Conservation (phyloP, 352 stramenopile genomes). For the Pythium scleroteichum region DNA sequence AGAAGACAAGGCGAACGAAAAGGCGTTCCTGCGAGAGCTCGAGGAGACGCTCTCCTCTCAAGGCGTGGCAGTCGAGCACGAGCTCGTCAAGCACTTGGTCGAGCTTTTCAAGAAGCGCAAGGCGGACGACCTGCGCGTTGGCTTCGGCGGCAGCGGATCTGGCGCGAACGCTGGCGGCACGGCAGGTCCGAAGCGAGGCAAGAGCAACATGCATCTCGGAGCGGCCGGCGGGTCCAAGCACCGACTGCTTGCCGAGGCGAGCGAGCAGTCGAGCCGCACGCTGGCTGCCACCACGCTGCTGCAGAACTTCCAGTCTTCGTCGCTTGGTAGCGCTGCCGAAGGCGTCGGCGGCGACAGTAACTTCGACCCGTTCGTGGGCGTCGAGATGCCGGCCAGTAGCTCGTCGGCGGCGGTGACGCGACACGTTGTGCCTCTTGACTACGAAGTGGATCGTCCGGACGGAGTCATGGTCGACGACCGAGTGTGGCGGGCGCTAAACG, state of each 20-base stretch:
- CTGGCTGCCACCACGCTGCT: conserved; percentile 30
- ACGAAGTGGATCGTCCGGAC: conserved; percentile 66
- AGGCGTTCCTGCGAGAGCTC: conserved; percentile 61
- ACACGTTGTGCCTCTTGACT: conserved; percentile 68
- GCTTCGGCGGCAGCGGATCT: conserved; percentile 2
- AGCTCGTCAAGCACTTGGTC: conserved; percentile 69
- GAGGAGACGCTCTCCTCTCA: conserved; percentile 52
- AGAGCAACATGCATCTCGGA: conserved; percentile 27
- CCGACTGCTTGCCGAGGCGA: conserved; percentile 43
- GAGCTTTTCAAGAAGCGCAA: conserved; percentile 82
- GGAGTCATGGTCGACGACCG: conserved; percentile 62
- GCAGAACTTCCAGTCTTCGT: conserved; percentile 37
- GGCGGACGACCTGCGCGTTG: conserved; percentile 41
- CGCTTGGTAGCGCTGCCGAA: background rate
- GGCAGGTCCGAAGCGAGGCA: conserved; percentile 16
- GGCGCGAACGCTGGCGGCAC: conserved; percentile 11
- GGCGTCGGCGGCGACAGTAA: conserved; percentile 44
- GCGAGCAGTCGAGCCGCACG: conserved; percentile 34
- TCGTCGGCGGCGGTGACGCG: conserved; percentile 15
- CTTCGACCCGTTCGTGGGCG: conserved; percentile 72
- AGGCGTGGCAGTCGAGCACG: conserved; percentile 64
- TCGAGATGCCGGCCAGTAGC: conserved; percentile 28
- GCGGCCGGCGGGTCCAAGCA: conserved; percentile 36
- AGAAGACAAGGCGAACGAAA: conserved; percentile 69
- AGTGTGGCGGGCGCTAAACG: conserved; percentile 67